phyloP scores from a whole-genome alignment of 2,329 filamentous ascomycete species.

The Scorias spongiosa region DNA sequence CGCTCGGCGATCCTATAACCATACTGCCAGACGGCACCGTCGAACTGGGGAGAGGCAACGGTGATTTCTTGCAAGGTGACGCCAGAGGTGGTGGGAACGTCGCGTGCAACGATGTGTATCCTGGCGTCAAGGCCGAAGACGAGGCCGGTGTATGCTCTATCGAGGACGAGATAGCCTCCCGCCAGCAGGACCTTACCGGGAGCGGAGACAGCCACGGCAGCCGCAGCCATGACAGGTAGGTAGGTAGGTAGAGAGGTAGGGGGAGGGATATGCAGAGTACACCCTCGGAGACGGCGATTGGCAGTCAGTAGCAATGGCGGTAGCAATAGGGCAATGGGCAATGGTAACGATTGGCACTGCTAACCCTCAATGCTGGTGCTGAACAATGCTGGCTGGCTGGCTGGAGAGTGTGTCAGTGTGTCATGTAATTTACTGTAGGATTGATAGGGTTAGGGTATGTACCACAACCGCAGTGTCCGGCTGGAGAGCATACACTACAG shows the following conservation, averaged over 20 bases:
- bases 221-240: constrained; percentile 4
- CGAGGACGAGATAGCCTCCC: constrained; percentile 87
- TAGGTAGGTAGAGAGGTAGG: neutral
- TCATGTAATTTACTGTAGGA: too few species aligned
- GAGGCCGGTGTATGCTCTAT: constrained; percentile 65
- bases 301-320: too few species aligned
- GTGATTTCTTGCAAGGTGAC: constrained; percentile 56
- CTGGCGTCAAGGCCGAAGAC: constrained; percentile 50
- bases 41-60: constrained; percentile 84
- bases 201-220: constrained; percentile 49
- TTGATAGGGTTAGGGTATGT: too few species aligned
- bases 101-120: constrained; percentile 45
- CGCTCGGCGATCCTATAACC: constrained; percentile 55
- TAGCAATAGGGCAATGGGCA: neutral
- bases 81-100: constrained; percentile 42
- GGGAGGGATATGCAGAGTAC: too few species aligned
- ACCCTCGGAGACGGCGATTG: neutral
- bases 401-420: too few species aligned
- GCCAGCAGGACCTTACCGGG: constrained; percentile 93
- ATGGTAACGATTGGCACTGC: too few species aligned
- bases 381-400: too few species aligned
- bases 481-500: neutral
- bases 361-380: too few species aligned
- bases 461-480: too few species aligned
- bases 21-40: constrained; percentile 77